phyloP scores from a whole-genome alignment of 1,139 yeast genomes.

The Magnusiomyces suaveolens region DNA sequence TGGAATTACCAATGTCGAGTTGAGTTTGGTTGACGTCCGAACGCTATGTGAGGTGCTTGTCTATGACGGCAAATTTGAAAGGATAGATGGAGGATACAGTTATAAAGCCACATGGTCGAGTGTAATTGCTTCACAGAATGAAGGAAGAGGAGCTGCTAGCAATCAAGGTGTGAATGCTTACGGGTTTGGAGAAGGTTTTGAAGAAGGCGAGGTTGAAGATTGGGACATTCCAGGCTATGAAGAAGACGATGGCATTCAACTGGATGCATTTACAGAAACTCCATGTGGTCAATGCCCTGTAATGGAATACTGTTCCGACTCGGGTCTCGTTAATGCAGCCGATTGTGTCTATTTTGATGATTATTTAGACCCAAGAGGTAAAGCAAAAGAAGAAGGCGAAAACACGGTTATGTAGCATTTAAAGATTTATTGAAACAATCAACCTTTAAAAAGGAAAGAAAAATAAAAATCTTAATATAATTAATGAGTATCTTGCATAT shows the following conservation, averaged over 20 bases:
- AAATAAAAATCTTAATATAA: neutral
- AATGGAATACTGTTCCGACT: constrained; percentile 24
- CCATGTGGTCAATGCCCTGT: constrained; percentile 33
- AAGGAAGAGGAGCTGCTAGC: constrained; percentile 41
- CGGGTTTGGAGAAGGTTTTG: constrained; percentile 18
- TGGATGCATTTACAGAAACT: constrained; percentile 28
- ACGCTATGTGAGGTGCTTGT: constrained; percentile 80
- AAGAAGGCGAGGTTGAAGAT: constrained; percentile 3
- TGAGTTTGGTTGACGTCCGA: constrained; percentile 63
- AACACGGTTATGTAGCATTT: neutral
- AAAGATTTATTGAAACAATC: neutral
- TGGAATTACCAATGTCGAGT: constrained; percentile 73
- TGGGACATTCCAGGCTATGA: constrained; percentile 10
- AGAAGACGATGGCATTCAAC: constrained; percentile 14
- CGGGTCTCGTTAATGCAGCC: constrained; percentile 31
- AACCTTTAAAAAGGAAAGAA: too few species aligned
- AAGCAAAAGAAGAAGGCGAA: neutral
- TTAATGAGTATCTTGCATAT: neutral
- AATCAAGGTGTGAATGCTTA: neutral
- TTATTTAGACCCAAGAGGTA: constrained; percentile 22
- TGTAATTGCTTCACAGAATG: constrained; percentile 40
- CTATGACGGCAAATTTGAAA: constrained; percentile 77
- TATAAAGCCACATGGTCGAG: constrained; percentile 48
- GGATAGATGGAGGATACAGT: constrained; percentile 37
- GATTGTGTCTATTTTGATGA: constrained; percentile 32